Percentiles rank a stretch among this genome's conserved stretches.
phyloP scores from a whole-genome alignment of 768 basidiomycete species.

The Psilocybe tampanensis region DNA sequence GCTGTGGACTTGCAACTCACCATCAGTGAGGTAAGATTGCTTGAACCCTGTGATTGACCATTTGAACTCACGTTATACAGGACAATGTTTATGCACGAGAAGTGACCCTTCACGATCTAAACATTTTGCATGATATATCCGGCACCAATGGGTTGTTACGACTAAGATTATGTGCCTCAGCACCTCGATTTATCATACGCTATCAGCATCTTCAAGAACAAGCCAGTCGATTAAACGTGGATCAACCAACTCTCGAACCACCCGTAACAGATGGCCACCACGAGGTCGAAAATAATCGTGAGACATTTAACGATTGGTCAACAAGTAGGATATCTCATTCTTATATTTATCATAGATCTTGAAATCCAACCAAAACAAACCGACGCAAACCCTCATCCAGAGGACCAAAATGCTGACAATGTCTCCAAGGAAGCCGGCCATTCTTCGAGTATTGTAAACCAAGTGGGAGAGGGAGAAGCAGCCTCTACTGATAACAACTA shows the following conservation, averaged over 20 bases:
- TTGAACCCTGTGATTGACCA: not conserved
- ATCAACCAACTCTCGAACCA: slow-evolving; percentile 8
- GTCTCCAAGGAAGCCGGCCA: no score
- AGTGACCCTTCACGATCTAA: slow-evolving; percentile 72
- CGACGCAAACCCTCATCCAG: not conserved
- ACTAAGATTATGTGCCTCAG: slow-evolving; percentile 47
- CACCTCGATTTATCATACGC: slow-evolving; percentile 67
- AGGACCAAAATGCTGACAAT: no score
- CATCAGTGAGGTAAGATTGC: slow-evolving; percentile 60
- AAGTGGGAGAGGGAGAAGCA: no score
- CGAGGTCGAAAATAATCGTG: slow-evolving; percentile 9
- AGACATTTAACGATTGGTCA: not conserved
- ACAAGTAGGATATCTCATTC: not conserved
- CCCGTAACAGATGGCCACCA: not conserved
- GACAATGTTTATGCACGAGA: slow-evolving; percentile 73
- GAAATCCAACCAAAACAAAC: not conserved
- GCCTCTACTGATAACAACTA: not conserved
- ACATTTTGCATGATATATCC: slow-evolving; percentile 68
- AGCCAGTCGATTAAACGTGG: slow-evolving; percentile 31
- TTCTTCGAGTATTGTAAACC: no score
- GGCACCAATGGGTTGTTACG: slow-evolving; percentile 65
- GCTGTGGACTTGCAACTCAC: slow-evolving; percentile 69
- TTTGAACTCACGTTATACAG: slow-evolving; percentile 34
- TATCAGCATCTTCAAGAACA: slow-evolving; percentile 67
- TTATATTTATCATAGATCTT: not conserved